Evolutionary conservation across 2,329 filamentous ascomycete species (phyloP).

Genomic region (Fusarium anthophilum): DNA sequence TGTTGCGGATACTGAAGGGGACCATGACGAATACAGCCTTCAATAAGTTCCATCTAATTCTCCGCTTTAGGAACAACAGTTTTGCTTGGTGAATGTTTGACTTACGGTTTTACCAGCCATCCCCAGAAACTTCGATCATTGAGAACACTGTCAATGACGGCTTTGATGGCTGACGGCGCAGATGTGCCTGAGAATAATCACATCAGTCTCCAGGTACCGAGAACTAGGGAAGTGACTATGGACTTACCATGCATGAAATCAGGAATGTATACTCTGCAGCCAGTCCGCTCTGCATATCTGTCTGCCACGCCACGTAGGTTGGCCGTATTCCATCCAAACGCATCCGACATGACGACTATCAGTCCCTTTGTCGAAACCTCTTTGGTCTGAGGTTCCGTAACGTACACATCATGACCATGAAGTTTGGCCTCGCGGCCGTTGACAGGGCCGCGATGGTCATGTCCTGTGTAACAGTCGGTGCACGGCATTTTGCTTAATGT

Average conservation of each 20-base stretch:
- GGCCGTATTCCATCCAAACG: not conserved
- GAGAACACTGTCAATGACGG: not conserved
- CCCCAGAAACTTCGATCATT: not conserved
- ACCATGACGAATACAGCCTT: not conserved
- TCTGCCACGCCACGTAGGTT: not conserved
- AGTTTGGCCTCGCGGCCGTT: not conserved
- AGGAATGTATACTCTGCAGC: not conserved
- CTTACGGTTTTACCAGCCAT: not conserved
- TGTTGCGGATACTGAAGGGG: not conserved
- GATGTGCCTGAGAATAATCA: not conserved
- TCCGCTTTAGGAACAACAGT: not conserved
- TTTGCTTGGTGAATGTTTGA: not conserved
- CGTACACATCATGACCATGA: not conserved
- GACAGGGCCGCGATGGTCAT: not conserved
- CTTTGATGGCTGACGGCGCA: not conserved
- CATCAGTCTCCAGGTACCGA: not conserved
- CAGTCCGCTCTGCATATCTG: not conserved
- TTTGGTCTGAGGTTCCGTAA: not conserved
- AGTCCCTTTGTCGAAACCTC: not conserved
- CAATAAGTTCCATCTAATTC: not conserved
- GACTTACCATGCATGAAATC: not conserved
- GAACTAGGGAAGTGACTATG: not conserved
- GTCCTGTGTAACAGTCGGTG: not conserved
- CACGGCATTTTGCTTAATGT: not conserved
- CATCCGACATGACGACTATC: not conserved